Evolutionary conservation across 495 filamentous ascomycete genomes (phyloP).

Genomic region (Annulohypoxylon bovei): DNA sequence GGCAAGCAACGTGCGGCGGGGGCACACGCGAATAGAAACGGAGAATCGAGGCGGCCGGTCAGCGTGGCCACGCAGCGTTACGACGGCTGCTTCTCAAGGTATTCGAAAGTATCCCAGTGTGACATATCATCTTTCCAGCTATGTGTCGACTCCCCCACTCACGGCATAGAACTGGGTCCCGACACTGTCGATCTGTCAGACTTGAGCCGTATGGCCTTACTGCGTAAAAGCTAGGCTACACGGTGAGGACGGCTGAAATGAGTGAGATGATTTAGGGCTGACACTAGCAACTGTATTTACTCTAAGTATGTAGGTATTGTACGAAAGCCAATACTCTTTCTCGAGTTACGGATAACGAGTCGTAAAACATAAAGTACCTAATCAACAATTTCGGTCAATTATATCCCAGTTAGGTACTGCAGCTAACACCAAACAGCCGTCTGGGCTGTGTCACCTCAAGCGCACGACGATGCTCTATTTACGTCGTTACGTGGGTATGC

Average conservation of each 20-base stretch:
- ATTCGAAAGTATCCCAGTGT: slow-evolving; percentile 17
- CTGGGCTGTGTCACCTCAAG: slow-evolving; percentile 5
- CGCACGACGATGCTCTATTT: slow-evolving; percentile 21
- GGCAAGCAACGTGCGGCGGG: slow-evolving; percentile 36
- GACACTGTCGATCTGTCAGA: slow-evolving; percentile 42
- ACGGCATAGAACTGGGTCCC: slow-evolving; percentile 30
- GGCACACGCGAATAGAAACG: slow-evolving; percentile 40
- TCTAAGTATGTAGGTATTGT: slow-evolving; percentile 1
- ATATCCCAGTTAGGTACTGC: slow-evolving; percentile 1
- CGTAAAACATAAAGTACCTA: slow-evolving; percentile 3
- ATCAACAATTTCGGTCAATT: slow-evolving; percentile 19
- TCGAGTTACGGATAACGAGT: not conserved
- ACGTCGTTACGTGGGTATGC: slow-evolving; percentile 5
- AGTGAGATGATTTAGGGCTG: slow-evolving; percentile 42
- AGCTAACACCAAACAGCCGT: slow-evolving; percentile 14
- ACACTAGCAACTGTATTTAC: slow-evolving; percentile 23
- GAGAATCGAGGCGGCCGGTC: slow-evolving; percentile 27
- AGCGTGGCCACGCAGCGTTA: slow-evolving; percentile 36
- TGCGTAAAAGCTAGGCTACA: slow-evolving; percentile 33
- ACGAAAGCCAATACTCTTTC: slow-evolving; percentile 1
- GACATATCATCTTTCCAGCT: not conserved
- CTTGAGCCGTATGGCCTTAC: slow-evolving; percentile 31
- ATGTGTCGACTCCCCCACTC: slow-evolving; percentile 24
- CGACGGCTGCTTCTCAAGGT: slow-evolving; percentile 21
- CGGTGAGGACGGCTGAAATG: slow-evolving; percentile 29